These are phyloP conservation scores for Fusarium zealandicum DNA, from an alignment of 2,329 filamentous ascomycete genomes.

Conservation along the genomic window DNA sequence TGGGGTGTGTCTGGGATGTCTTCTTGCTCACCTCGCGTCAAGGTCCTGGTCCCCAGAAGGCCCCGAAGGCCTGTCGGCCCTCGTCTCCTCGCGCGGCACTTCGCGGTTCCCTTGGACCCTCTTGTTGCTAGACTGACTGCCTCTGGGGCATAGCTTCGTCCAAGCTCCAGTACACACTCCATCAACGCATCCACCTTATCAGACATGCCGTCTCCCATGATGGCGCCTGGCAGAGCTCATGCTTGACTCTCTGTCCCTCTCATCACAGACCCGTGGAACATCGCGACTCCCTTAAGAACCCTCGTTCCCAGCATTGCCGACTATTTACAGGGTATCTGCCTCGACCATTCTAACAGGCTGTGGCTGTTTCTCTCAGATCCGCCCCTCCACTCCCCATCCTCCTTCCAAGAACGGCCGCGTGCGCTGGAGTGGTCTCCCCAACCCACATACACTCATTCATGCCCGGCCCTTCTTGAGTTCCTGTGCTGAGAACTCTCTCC, in stretches of 20 bases:
- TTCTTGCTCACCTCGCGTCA: constrained; percentile 38
- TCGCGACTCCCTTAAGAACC: constrained; percentile 33
- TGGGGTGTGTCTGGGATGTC: constrained; percentile 40
- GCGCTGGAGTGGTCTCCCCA: constrained; percentile 46
- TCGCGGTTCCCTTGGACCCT: constrained; percentile 36
- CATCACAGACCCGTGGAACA: constrained; percentile 19
- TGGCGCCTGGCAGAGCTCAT: constrained; percentile 32
- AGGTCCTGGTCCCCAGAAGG: constrained; percentile 31
- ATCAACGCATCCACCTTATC: constrained; percentile 37
- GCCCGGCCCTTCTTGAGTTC: constrained; percentile 37
- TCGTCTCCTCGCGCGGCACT: constrained; percentile 37
- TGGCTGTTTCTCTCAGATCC: constrained; percentile 38
- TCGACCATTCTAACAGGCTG: constrained; percentile 37
- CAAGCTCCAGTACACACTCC: constrained; percentile 35
- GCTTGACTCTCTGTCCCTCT: constrained; percentile 17
- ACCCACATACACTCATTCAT: constrained; percentile 38
- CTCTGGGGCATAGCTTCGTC: constrained; percentile 41
- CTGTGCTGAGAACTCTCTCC: constrained; percentile 40
- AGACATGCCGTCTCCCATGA: constrained; percentile 33
- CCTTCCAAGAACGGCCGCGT: constrained; percentile 60
- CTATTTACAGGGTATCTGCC: constrained; percentile 35
- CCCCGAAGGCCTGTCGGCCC: constrained; percentile 27
- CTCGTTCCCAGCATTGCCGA: constrained; percentile 31
- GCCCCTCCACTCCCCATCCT: constrained; percentile 46
- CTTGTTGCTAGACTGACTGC: constrained; percentile 28